Percentiles rank a stretch among this genome's conserved stretches.
phyloP scores from a whole-genome alignment of 352 stramenopile genomes.

The Plasmopara halstedii region DNA sequence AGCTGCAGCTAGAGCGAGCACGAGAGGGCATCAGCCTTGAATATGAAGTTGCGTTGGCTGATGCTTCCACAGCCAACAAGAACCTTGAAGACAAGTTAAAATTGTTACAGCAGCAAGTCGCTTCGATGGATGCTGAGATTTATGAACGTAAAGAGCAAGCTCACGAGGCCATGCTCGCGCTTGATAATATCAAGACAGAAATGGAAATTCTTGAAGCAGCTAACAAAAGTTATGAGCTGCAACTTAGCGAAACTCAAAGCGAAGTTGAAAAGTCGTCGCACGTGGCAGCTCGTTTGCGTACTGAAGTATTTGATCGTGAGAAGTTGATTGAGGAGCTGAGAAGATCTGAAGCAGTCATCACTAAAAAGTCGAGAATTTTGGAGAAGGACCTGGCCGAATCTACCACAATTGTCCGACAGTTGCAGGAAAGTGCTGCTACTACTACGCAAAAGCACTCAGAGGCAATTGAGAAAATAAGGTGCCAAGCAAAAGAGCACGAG shows the following conservation, averaged over 20 bases:
- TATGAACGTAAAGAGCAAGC: constrained; percentile 12
- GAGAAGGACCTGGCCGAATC: constrained; percentile 17
- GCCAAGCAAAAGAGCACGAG: constrained; percentile 11
- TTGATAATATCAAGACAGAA: constrained; percentile 14
- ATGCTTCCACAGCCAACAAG: constrained; percentile 23
- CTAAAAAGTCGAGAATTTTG: constrained; percentile 12
- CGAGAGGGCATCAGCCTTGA: constrained; percentile 22
- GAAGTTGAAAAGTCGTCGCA: constrained; percentile 11
- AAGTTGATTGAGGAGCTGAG: constrained; percentile 13
- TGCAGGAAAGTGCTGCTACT: constrained; percentile 12
- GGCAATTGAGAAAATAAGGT: constrained; percentile 9
- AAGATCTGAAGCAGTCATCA: constrained; percentile 1
- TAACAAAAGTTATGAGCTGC: constrained; percentile 1
- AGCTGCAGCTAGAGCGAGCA: constrained; percentile 17
- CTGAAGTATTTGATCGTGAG: constrained; percentile 13
- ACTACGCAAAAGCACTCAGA: constrained; percentile 12
- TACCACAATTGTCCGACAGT: constrained; percentile 6
- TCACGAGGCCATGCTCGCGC: constrained; percentile 11
- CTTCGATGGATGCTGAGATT: constrained; percentile 7
- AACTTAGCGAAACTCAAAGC: constrained; percentile 9
- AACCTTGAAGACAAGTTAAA: constrained; percentile 14
- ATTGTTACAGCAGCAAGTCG: constrained; percentile 16
- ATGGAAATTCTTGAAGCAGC: constrained; percentile 17
- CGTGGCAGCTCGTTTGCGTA: constrained; percentile 4
- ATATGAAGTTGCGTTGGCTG: constrained; percentile 27